Conservation (phyloP, 805 yeast genomes). For the Metschnikowia baotianmanensis region DNA sequence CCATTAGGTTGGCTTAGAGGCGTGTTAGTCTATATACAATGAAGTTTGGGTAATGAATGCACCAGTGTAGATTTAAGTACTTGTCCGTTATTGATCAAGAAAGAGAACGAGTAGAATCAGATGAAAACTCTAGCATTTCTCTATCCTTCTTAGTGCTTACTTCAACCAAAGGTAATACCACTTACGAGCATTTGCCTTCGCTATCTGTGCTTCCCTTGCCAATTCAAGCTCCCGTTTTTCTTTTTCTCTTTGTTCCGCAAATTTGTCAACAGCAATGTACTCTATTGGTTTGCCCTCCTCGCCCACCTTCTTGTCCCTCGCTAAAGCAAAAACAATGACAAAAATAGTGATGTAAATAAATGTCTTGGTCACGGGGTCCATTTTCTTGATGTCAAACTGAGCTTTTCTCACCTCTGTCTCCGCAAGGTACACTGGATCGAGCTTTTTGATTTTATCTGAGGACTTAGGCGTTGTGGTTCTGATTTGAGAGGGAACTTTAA, state of each 20-base stretch:
- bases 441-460: constrained; percentile 25
- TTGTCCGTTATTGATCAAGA: too few species aligned
- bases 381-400: constrained; percentile 45
- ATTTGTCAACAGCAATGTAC: constrained; percentile 36
- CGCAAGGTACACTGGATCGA: constrained; percentile 41
- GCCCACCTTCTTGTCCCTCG: constrained; percentile 52
- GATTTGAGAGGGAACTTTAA: constrained; percentile 39
- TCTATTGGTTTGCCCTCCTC: constrained; percentile 43
- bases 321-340: constrained; percentile 50
- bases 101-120: neutral
- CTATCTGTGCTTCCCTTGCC: constrained; percentile 13
- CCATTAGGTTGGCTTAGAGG: too few species aligned
- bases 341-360: constrained; percentile 49
- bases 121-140: neutral
- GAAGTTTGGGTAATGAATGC: too few species aligned
- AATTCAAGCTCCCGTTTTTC: constrained; percentile 17
- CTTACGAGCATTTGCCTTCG: constrained; percentile 22
- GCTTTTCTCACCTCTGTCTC: constrained; percentile 44
- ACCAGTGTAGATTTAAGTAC: too few species aligned
- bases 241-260: constrained; percentile 26
- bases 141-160: constrained; percentile 15
- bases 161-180: constrained; percentile 57
- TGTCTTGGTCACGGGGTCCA: constrained; percentile 58
- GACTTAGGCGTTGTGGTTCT: constrained; percentile 25
- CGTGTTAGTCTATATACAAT: too few species aligned